Evolutionary conservation across 352 stramenopile genomes (phyloP).

Genomic region (Salisapilia sapeloensis): DNA sequence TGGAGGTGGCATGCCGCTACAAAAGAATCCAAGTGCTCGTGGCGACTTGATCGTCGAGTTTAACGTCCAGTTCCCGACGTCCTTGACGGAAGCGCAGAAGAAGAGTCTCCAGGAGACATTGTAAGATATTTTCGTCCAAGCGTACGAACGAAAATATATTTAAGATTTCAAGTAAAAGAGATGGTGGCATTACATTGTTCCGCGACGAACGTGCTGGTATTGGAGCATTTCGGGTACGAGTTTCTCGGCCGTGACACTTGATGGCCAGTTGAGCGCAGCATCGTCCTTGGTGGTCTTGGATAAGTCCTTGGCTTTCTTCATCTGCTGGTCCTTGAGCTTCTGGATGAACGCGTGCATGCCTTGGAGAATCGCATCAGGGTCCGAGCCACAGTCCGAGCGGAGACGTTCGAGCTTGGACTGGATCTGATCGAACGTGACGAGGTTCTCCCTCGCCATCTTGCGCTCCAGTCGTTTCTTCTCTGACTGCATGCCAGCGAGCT

Average conservation of each 20-base stretch:
- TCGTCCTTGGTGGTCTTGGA: conserved; percentile 44
- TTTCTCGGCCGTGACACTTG: conserved; percentile 12
- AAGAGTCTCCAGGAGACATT: conserved; percentile 50
- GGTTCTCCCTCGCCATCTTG: conserved; percentile 56
- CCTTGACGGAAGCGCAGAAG: conserved; percentile 67
- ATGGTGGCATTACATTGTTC: conserved; percentile 34
- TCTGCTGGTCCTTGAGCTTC: conserved; percentile 10
- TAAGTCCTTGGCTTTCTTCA: conserved; percentile 19
- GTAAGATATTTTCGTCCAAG: conserved; percentile 10
- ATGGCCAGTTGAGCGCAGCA: conserved; percentile 20
- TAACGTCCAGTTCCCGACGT: conserved; percentile 92
- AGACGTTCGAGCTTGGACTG: conserved; percentile 43
- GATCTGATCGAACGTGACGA: conserved; percentile 49
- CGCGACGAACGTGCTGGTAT: conserved; percentile 58
- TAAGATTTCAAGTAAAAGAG: not conserved
- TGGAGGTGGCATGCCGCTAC: conserved; percentile 93
- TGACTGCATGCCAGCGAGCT: conserved; percentile 38
- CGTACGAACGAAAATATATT: conserved; percentile 2
- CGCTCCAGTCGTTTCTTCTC: conserved; percentile 63
- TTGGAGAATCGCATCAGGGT: conserved; percentile 40
- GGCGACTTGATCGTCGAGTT: conserved; percentile 94
- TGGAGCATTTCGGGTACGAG: conserved; percentile 27
- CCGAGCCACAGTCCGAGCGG: conserved; percentile 28
- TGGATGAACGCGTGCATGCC: conserved; percentile 19
- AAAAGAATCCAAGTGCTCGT: conserved; percentile 56